phyloP scores from a whole-genome alignment of 495 filamentous ascomycete species.

The Annulohypoxylon stygium region DNA sequence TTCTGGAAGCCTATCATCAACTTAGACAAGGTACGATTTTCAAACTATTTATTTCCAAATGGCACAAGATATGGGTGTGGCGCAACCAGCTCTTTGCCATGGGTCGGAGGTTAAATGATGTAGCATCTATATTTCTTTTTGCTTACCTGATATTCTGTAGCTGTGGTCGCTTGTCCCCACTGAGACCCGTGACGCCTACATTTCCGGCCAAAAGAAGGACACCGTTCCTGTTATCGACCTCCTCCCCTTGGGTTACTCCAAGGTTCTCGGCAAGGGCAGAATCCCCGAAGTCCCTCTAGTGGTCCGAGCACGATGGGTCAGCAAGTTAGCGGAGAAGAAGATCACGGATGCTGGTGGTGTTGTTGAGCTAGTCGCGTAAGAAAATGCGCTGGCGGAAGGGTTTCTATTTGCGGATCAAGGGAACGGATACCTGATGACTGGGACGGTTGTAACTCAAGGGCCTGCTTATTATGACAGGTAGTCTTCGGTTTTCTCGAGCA shows the following conservation, averaged over 20 bases:
- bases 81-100: background rate
- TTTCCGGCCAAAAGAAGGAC: slow-evolving; percentile 77
- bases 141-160: slow-evolving; percentile 60
- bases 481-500: slow-evolving; percentile 49
- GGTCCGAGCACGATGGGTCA: slow-evolving; percentile 89
- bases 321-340: slow-evolving; percentile 90
- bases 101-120: background rate
- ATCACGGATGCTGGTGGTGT: slow-evolving; percentile 94
- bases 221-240: slow-evolving; percentile 94
- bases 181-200: slow-evolving; percentile 86
- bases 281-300: slow-evolving; percentile 87
- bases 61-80: slow-evolving; percentile 45
- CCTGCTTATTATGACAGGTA: slow-evolving; percentile 45
- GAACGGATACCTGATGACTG: slow-evolving; percentile 49
- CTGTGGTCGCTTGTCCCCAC: slow-evolving; percentile 85
- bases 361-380: slow-evolving; percentile 90
- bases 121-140: slow-evolving; percentile 72
- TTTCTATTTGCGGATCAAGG: slow-evolving; percentile 49
- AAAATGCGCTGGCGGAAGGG: slow-evolving; percentile 47
- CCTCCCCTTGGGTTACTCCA: slow-evolving; percentile 89
- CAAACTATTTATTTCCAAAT: background rate
- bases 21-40: slow-evolving; percentile 80
- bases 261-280: slow-evolving; percentile 93
- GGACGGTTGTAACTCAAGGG: slow-evolving; percentile 50
- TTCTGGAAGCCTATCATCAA: slow-evolving; percentile 96